Percentiles rank a stretch among this genome's conserved stretches.
These are phyloP conservation scores for Lactarius hengduanensis DNA, from an alignment of 768 basidiomycete species.

Conservation along the genomic window DNA sequence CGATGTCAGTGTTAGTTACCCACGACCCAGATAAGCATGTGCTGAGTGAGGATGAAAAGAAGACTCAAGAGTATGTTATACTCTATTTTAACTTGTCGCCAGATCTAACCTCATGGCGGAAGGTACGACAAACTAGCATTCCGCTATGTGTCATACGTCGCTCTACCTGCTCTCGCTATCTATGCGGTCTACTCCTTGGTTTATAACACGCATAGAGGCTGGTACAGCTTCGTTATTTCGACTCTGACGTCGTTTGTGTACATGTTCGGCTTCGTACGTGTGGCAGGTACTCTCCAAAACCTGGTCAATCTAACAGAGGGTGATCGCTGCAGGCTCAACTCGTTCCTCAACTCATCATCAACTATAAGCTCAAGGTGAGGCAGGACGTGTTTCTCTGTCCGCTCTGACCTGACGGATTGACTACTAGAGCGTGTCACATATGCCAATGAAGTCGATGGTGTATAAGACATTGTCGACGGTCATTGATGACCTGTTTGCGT, in stretches of 20 bases:
- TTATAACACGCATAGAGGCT: conserved; percentile 83
- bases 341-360: conserved; percentile 88
- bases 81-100: conserved; percentile 8
- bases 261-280: conserved; percentile 96
- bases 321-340: conserved; percentile 65
- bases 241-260: conserved; percentile 92
- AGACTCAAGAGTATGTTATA: conserved; percentile 85
- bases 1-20: conserved; percentile 21
- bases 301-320: conserved; percentile 25
- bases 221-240: conserved; percentile 95
- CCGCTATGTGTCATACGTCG: conserved; percentile 89
- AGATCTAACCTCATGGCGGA: conserved; percentile 10
- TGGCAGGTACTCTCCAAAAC: conserved; percentile 23
- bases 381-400: conserved; percentile 6
- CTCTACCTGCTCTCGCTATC: conserved; percentile 73
- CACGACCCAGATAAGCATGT: conserved; percentile 72
- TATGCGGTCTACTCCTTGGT: conserved; percentile 81
- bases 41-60: conserved; percentile 95
- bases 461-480: conserved; percentile 90
- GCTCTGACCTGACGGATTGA: conserved; percentile 3
- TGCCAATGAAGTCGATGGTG: conserved; percentile 98
- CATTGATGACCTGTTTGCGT: conserved; percentile 93
- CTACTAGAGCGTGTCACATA: conserved; percentile 88
- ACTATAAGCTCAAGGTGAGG: conserved; percentile 90
- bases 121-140: conserved; percentile 93